Conservation (phyloP, 164 flowering plant genomes). For the Aristolochia contorta region DNA sequence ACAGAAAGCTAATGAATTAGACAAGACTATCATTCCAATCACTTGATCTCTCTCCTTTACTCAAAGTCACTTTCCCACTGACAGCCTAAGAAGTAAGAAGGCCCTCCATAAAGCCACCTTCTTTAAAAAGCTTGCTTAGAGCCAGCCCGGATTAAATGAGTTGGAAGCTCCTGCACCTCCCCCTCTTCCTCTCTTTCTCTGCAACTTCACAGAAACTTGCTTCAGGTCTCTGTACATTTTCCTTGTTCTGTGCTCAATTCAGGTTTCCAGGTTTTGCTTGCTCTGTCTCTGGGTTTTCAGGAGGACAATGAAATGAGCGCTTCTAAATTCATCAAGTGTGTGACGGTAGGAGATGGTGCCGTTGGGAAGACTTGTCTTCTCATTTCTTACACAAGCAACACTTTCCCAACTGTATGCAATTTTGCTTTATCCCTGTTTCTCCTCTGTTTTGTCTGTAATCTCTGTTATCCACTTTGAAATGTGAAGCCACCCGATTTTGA, state of each 20-base stretch:
- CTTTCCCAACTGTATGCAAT: constrained; percentile 51
- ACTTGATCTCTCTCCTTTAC: not conserved
- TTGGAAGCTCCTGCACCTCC: not conserved
- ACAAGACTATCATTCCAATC: not conserved
- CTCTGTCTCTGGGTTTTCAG: too few species aligned
- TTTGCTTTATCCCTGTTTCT: constrained; percentile 1
- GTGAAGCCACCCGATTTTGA: not conserved
- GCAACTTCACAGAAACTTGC: not conserved
- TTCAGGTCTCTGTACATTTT: too few species aligned
- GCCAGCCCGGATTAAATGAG: too few species aligned
- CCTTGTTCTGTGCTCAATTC: not conserved
- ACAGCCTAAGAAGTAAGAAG: constrained; percentile 1
- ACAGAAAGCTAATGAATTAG: not conserved
- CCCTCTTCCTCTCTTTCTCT: not conserved
- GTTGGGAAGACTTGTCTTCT: constrained; percentile 73
- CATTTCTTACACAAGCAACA: constrained; percentile 69
- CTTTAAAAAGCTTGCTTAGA: not conserved
- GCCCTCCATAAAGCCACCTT: not conserved
- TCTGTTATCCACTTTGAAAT: too few species aligned
- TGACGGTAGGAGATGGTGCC: constrained; percentile 76
- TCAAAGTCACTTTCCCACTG: not conserved
- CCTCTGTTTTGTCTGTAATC: not conserved
- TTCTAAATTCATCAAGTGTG: constrained; percentile 60
- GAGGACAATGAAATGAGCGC: constrained; percentile 24
- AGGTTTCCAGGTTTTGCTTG: too few species aligned